A percentile compares a stretch with the other conserved stretches of the same genome.
These are phyloP conservation scores for Cryphonectria nitschkei DNA, from an alignment of 2,329 filamentous ascomycete species.

Conservation along the genomic window DNA sequence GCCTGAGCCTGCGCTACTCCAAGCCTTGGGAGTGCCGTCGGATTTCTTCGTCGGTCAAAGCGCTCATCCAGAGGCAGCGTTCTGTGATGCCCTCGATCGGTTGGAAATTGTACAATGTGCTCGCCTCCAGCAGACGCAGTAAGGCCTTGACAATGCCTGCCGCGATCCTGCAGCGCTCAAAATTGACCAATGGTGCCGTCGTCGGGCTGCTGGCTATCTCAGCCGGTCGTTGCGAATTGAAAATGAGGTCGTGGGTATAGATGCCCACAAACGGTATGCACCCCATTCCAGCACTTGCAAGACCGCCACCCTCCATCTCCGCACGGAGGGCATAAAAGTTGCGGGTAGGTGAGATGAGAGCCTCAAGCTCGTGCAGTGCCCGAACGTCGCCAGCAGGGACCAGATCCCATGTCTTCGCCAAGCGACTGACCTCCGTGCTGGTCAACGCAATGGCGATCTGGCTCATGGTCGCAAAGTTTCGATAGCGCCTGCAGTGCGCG, in stretches of 20 bases:
- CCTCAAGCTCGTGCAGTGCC: slow-evolving; percentile 70
- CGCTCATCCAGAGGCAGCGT: slow-evolving; percentile 83
- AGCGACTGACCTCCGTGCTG: slow-evolving; percentile 70
- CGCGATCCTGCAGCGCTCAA: slow-evolving; percentile 77
- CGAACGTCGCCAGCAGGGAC: slow-evolving; percentile 68
- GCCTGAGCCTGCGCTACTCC: neutral
- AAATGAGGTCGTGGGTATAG: slow-evolving; percentile 82
- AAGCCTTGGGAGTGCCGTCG: slow-evolving; percentile 47
- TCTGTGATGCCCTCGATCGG: slow-evolving; percentile 78
- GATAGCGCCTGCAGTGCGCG: slow-evolving; percentile 71
- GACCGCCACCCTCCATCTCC: slow-evolving; percentile 74
- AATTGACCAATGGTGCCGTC: slow-evolving; percentile 75
- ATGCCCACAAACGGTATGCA: slow-evolving; percentile 85
- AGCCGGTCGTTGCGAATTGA: slow-evolving; percentile 78
- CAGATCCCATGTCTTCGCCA: slow-evolving; percentile 72
- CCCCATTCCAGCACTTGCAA: slow-evolving; percentile 59
- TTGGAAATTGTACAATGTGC: slow-evolving; percentile 72
- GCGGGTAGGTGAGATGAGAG: slow-evolving; percentile 72
- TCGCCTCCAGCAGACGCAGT: slow-evolving; percentile 77
- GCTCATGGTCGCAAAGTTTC: slow-evolving; percentile 84
- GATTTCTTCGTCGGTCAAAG: slow-evolving; percentile 77
- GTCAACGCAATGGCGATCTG: slow-evolving; percentile 79
- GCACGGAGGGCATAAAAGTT: slow-evolving; percentile 78
- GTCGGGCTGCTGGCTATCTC: slow-evolving; percentile 71
- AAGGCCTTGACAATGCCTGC: slow-evolving; percentile 80